Evolutionary conservation across 2,329 filamentous ascomycete species (phyloP).

Genomic region (Shiraia bambusicola): DNA sequence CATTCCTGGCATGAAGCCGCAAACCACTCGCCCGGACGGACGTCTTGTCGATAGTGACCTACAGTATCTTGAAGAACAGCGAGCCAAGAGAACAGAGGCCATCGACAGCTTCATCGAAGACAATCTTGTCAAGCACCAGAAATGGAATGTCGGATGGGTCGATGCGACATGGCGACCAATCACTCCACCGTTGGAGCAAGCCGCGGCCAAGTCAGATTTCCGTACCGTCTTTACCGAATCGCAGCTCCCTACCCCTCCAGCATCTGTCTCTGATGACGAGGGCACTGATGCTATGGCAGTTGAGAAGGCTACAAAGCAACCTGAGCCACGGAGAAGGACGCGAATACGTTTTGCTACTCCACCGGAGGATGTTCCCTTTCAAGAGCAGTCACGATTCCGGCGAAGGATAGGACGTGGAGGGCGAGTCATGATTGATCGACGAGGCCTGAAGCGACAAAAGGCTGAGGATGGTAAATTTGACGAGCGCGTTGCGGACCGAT

Average conservation of each 20-base stretch:
- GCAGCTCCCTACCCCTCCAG: constrained; percentile 51
- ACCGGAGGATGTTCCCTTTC: constrained; percentile 42
- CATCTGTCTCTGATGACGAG: constrained; percentile 48
- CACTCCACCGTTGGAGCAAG: constrained; percentile 68
- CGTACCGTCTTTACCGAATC: constrained; percentile 43
- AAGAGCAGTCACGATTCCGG: constrained; percentile 67
- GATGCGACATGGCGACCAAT: constrained; percentile 86
- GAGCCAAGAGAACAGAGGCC: constrained; percentile 78
- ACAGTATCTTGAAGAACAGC: constrained; percentile 71
- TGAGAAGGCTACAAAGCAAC: constrained; percentile 36
- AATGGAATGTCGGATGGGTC: constrained; percentile 88
- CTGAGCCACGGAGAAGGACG: constrained; percentile 27
- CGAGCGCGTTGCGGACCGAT: constrained; percentile 49
- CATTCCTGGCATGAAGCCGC: constrained; percentile 57
- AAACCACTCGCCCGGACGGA: constrained; percentile 63
- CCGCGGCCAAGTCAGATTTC: constrained; percentile 41
- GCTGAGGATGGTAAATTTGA: constrained; percentile 25
- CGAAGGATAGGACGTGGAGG: constrained; percentile 82
- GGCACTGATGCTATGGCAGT: constrained; percentile 43
- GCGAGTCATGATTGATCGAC: constrained; percentile 84
- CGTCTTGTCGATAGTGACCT: constrained; percentile 76
- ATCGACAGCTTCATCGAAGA: constrained; percentile 80
- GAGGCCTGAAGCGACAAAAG: constrained; percentile 61
- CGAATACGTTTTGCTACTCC: constrained; percentile 43
- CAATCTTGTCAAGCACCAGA: constrained; percentile 82